Percentiles rank a stretch among this genome's conserved stretches.
phyloP scores from a whole-genome alignment of 148 eudicot species.

The Silene uniflora region DNA sequence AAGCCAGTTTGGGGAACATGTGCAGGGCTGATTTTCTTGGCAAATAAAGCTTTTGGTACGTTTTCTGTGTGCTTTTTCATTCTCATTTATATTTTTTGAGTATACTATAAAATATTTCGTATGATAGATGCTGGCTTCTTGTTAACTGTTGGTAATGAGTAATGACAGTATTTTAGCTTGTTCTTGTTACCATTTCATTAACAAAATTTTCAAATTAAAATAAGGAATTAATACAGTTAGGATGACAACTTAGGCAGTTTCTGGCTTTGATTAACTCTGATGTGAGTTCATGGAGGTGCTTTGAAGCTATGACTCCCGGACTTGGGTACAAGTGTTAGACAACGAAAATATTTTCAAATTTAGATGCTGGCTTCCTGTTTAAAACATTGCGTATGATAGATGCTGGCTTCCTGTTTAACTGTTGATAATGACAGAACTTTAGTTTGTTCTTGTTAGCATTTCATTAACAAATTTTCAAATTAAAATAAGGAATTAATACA shows the following conservation, averaged over 20 bases:
- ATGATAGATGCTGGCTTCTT: neutral
- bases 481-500: neutral
- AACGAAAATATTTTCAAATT: too few species aligned
- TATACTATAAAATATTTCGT: neutral
- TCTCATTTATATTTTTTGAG: neutral
- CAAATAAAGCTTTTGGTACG: slow-evolving; percentile 70
- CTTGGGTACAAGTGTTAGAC: too few species aligned
- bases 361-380: too few species aligned
- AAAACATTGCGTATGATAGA: neutral
- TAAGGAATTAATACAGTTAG: neutral
- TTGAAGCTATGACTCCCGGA: too few species aligned
- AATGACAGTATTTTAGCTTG: neutral
- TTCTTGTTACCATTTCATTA: neutral
- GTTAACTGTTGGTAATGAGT: neutral
- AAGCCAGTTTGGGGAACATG: slow-evolving; percentile 98
- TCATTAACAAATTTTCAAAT: too few species aligned
- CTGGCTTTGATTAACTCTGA: neutral
- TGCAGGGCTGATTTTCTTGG: slow-evolving; percentile 92
- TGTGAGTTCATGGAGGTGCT: neutral
- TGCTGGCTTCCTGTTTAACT: neutral
- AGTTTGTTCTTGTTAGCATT: neutral
- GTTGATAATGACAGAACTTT: neutral
- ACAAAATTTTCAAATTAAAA: too few species aligned
- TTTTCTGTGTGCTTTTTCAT: neutral
- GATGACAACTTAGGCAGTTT: neutral